phyloP scores from a whole-genome alignment of 805 yeast genomes.

The Wickerhamomyces bovis region DNA sequence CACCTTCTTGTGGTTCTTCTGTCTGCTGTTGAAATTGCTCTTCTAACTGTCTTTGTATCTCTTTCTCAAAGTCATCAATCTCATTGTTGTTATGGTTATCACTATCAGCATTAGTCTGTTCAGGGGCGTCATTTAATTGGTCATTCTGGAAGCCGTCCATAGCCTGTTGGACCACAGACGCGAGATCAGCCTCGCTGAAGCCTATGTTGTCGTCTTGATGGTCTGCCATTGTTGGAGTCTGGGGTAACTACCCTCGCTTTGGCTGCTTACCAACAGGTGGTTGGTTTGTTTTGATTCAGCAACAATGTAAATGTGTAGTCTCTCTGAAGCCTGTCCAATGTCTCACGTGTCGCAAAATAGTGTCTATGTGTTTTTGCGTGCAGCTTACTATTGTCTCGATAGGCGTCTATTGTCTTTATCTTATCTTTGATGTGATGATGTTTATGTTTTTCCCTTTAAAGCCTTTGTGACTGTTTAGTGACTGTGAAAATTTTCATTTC shows the following conservation, averaged over 20 bases:
- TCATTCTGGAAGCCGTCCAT: slow-evolving; percentile 23
- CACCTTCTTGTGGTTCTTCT: neutral
- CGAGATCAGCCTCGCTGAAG: slow-evolving; percentile 29
- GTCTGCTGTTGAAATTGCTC: slow-evolving; percentile 12
- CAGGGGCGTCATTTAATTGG: slow-evolving; percentile 1
- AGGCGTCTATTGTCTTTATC: neutral
- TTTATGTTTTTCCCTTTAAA: slow-evolving; percentile 1
- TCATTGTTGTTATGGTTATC: slow-evolving; percentile 2
- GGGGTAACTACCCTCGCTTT: neutral
- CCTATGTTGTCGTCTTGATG: neutral
- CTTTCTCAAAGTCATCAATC: slow-evolving; percentile 18
- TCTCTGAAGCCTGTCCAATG: neutral
- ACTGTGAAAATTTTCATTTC: slow-evolving; percentile 26
- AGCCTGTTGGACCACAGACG: slow-evolving; percentile 35
- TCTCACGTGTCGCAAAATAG: neutral
- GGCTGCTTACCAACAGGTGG: neutral
- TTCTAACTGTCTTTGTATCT: slow-evolving; percentile 21
- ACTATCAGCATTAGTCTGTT: neutral
- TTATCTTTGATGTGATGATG: slow-evolving; percentile 4
- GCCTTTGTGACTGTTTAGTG: slow-evolving; percentile 25
- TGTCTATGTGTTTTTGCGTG: slow-evolving; percentile 1
- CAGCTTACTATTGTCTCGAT: neutral
- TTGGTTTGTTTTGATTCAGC: neutral
- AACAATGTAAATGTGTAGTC: neutral
- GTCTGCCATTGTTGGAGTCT: slow-evolving; percentile 3